Evolutionary conservation across 441 rosid species (phyloP), one percentile per base, ranked within the genome.

Genomic region (Omphalea diandra): DNA sequence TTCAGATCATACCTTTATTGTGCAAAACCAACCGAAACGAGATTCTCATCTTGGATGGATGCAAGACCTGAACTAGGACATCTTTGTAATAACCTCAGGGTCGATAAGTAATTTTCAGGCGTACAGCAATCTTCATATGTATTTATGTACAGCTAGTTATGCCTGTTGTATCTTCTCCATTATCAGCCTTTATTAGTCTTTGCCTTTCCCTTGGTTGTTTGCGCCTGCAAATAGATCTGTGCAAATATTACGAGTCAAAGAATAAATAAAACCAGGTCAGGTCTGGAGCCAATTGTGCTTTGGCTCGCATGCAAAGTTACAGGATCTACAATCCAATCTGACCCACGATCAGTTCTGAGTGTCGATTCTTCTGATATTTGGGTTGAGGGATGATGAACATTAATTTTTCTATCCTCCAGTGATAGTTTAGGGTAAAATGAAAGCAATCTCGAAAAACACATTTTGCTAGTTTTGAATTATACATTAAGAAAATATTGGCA

Each of bases 31-130:
- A 76, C 76, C 3, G 91, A 87, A 80, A 83, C 84, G 67, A 69
- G 71, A 24, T 96, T 96, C 74, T 18, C 81, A 38, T 78, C 87
- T n/a, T 96, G 99, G 99, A 88, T 93, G 96, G 73, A 82, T 35
- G 88, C 93, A 5, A 86, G 98, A 68, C 99, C 99, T 5, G 99
- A 96, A 77, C 93, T 96, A 41, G 90, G 97, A 65, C 89, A 93
- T 85, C 94, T 96, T 59, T 91, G 96, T 83, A 86, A 86, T 73
- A 88, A 88, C 77, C 91, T 96, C 57, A 88, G 96, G 78, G 88
- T 96, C 62, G 96, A 91, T 71, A 87, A 89, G 77, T 96, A 70
- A 81, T 14, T 40, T 66, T 26, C 20, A 7, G 55, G 52, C 62
- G 54, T 52, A 46, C 38, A 55, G 50, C 35, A 46, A 61, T 74